Conservation (phyloP, 2,329 filamentous ascomycete species). For the Xylaria sp. region DNA sequence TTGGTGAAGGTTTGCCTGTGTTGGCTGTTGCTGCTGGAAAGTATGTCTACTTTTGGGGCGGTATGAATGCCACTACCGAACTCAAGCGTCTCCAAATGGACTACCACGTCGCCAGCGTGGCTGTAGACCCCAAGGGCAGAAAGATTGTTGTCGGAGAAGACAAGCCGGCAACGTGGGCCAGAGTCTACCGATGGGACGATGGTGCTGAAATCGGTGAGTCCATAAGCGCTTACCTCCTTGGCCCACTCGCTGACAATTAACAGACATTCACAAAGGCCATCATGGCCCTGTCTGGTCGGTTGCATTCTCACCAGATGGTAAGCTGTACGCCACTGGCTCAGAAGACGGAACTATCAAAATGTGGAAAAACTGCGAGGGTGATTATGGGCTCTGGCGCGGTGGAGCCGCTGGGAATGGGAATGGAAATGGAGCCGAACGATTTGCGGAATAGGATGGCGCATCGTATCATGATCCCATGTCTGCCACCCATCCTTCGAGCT, state of each 20-base stretch:
- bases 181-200: conserved; percentile 89
- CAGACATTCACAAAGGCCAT: conserved; percentile 94
- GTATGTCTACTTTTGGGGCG: conserved; percentile 91
- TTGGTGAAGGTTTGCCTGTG: conserved; percentile 75
- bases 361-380: conserved; percentile 76
- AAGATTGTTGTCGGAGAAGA: conserved; percentile 92
- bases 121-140: conserved; percentile 81
- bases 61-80: conserved; percentile 72
- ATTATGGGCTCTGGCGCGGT: conserved; percentile 72
- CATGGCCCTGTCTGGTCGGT: conserved; percentile 98
- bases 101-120: conserved; percentile 91
- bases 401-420: conserved; percentile 49
- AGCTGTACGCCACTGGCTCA: conserved; percentile 94
- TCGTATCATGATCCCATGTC: conserved; percentile 37
- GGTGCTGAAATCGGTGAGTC: conserved; percentile 78
- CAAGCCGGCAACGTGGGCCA: conserved; percentile 92
- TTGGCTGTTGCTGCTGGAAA: conserved; percentile 95
- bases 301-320: conserved; percentile 93
- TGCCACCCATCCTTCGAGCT: conserved; percentile 24
- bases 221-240: conserved; percentile 3
- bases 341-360: conserved; percentile 98
- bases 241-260: conserved; percentile 36
- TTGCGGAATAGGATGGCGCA: conserved; percentile 53
- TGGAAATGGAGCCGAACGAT: conserved; percentile 46
- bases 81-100: conserved; percentile 84